Base-by-base conservation (phyloP, 768 basidiomycete species). In the Lyophyllum semitale region DNA sequence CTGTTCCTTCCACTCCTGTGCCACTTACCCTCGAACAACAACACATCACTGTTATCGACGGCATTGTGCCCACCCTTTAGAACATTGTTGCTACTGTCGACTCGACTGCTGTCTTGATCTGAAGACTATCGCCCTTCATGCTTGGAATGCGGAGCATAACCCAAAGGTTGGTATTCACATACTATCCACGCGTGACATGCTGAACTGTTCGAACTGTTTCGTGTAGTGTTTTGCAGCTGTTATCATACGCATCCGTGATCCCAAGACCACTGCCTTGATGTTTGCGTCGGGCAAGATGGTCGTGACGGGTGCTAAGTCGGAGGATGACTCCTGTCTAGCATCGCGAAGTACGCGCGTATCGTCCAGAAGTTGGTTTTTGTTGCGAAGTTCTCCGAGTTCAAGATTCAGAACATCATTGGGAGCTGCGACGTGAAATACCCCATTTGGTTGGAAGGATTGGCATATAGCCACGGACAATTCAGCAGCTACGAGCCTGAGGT, bases 221-320 rank as follows among this genome's bases (percentile, higher is more conserved):
- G 71, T 75, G 53, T 78, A 99, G 97, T 96, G 97, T 89, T 99
- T 99, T 80, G 97, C 96, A 64, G 97, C 97, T 57, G 97, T 98
- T 63, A 98, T 99, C 77, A 99, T 99, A 97, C 93, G 97, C 73
- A 98, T 99, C 68, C 95, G 97, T 63, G 97, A 98, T 65, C 97
- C 97, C 48, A 99, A 99, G 82, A 99, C 97, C 56, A 99, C 97
- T 48, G 97, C 96, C 22, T 86, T 99, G 63, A 98, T 99, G 73
- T 99, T 99, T 73, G 97, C 97, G 30, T 96, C 94, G 54, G 97
- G 97, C 69, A 99, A 98, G 84, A 98, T 99, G 93, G 97, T 99
- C 71, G 96, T 98, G 55, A 98, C 97, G 37, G 97, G 97, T 69
- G 97, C 97, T 45, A 99, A 98, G 82, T 94, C 92, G 29, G 96